Percentiles rank a stretch among this genome's conserved stretches.
Evolutionary conservation across 2,329 filamentous ascomycete genomes (phyloP).

Genomic region (Aureobasidium pullulans): DNA sequence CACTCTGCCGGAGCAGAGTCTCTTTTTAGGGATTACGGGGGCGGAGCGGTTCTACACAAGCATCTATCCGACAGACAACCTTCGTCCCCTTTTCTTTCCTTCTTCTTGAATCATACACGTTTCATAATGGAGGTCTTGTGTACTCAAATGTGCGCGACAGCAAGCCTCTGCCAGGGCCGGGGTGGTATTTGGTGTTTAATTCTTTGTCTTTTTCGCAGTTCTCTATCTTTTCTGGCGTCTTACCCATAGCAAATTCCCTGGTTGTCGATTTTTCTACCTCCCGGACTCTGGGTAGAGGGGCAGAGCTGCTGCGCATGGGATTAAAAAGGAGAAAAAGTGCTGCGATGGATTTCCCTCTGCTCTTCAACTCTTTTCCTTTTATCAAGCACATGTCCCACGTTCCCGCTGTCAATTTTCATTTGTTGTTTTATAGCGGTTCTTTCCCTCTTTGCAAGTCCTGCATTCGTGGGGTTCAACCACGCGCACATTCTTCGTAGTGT

Average conservation of each 20-base stretch:
- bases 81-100: conserved; percentile 9
- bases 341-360: not conserved
- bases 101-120: conserved; percentile 9
- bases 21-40: not conserved
- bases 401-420: not conserved
- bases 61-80: not conserved
- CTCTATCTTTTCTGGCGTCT: not conserved
- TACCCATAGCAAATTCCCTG: not conserved
- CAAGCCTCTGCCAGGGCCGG: conserved; percentile 10
- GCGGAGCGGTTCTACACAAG: not conserved
- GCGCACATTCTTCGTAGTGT: conserved; percentile 4
- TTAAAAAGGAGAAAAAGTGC: conserved; percentile 7
- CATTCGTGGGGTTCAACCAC: not conserved
- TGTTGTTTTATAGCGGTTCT: conserved; percentile 7
- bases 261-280: not conserved
- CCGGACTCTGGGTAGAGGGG: not conserved
- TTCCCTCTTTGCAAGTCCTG: not conserved
- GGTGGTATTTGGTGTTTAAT: conserved; percentile 8
- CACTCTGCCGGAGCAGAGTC: conserved; percentile 11
- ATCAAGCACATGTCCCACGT: not conserved
- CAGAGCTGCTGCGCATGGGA: not conserved
- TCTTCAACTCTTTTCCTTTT: not conserved
- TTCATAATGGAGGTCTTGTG: conserved; percentile 12
- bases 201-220: not conserved
- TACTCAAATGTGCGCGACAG: conserved; percentile 5